phyloP scores from a whole-genome alignment of 2,329 filamentous ascomycete genomes.

The Monilinia fructigena region DNA sequence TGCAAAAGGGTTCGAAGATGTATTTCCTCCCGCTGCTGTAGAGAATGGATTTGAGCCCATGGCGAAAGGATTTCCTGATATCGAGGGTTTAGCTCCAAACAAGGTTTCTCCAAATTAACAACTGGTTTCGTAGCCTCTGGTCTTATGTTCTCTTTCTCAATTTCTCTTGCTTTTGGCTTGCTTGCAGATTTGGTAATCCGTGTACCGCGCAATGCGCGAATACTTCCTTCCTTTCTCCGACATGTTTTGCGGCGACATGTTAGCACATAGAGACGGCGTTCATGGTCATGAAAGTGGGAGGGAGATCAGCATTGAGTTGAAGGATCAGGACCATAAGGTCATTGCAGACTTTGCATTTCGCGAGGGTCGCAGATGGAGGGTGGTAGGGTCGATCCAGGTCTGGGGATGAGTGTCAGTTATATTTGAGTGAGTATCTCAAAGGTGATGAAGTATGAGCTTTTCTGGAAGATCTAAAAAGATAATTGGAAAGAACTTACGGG shows the following conservation, averaged over 20 bases:
- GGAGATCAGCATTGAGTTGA: conserved; percentile 87
- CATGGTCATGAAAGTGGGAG: conserved; percentile 80
- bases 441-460: too few species aligned
- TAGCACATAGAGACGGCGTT: conserved; percentile 84
- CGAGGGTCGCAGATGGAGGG: conserved; percentile 72
- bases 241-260: conserved; percentile 76
- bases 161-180: conserved; percentile 10
- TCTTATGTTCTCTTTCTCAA: conserved; percentile 35
- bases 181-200: conserved; percentile 44
- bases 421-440: background rate
- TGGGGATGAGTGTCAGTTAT: conserved; percentile 40
- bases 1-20: conserved; percentile 49
- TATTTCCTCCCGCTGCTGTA: conserved; percentile 51
- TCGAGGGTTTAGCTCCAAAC: conserved; percentile 61
- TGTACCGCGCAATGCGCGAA: conserved; percentile 71
- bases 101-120: conserved; percentile 59
- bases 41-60: conserved; percentile 59
- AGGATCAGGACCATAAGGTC: conserved; percentile 79
- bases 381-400: conserved; percentile 79
- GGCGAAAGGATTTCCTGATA: conserved; percentile 57
- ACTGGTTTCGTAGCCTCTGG: conserved; percentile 33
- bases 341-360: conserved; percentile 85
- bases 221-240: conserved; percentile 76
- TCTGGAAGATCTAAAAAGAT: background rate
- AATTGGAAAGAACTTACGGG: conserved; percentile 61